Evolutionary conservation across 179 eudicot genomes (phyloP).

Genomic region (Sideroxylon spinosum): DNA sequence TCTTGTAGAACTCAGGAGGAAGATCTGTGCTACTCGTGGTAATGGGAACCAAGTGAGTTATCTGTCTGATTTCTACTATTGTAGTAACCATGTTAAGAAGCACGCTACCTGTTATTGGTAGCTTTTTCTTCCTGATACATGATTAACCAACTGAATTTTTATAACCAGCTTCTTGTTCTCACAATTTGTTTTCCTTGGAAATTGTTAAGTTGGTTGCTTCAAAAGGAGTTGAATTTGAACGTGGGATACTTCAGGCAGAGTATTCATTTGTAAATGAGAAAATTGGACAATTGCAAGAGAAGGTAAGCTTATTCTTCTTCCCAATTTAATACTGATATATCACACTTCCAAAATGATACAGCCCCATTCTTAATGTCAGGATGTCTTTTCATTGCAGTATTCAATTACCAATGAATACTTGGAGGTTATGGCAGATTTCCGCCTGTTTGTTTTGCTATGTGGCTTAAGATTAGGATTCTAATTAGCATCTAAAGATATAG

Average conservation of each 20-base stretch:
- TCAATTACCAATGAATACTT: background rate
- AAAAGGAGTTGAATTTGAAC: slow-evolving; percentile 66
- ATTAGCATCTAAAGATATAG: background rate
- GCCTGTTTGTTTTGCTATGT: background rate
- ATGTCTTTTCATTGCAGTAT: background rate
- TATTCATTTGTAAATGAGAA: slow-evolving; percentile 60
- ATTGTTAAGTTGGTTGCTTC: slow-evolving; percentile 43
- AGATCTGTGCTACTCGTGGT: slow-evolving; percentile 44
- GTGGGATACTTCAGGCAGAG: slow-evolving; percentile 75
- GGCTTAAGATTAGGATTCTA: background rate
- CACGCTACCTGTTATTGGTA: background rate
- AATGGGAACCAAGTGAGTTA: slow-evolving; percentile 58
- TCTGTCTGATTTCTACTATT: slow-evolving; percentile 11
- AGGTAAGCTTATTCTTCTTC: slow-evolving; percentile 35
- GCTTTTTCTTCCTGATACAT: background rate
- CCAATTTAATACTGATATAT: slow-evolving; percentile 2
- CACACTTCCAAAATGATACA: background rate
- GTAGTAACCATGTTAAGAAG: slow-evolving; percentile 2
- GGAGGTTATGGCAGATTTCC: background rate
- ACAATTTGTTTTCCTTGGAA: background rate
- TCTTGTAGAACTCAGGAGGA: slow-evolving; percentile 60
- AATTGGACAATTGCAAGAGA: slow-evolving; percentile 58
- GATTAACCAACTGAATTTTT: slow-evolving; percentile 7
- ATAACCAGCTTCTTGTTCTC: background rate
- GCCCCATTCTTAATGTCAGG: background rate